phyloP scores from a whole-genome alignment of 2,329 filamentous ascomycete genomes.

The Epichloe scottii region DNA sequence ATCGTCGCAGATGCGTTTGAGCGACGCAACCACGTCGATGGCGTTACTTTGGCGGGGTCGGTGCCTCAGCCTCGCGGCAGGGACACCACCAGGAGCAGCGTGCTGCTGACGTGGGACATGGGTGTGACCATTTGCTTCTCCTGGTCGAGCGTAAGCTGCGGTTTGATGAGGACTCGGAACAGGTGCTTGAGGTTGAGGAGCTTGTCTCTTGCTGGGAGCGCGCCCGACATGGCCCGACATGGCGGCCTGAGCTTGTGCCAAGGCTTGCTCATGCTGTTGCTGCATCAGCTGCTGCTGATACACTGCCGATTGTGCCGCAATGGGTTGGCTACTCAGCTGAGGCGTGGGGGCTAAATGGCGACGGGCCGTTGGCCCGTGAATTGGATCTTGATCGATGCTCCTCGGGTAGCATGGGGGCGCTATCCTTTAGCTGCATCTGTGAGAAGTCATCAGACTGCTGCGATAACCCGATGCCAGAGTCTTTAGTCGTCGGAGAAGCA shows the following conservation, averaged over 20 bases:
- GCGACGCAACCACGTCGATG: conserved; percentile 67
- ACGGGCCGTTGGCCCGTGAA: conserved; percentile 44
- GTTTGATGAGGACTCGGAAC: conserved; percentile 13
- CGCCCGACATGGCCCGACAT: conserved; percentile 60
- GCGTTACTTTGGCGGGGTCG: conserved; percentile 66
- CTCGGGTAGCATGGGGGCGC: conserved; percentile 48
- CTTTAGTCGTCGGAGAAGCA: conserved; percentile 37
- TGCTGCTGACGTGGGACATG: conserved; percentile 25
- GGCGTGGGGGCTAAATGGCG: conserved; percentile 36
- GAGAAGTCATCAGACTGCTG: conserved; percentile 44
- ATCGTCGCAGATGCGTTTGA: conserved; percentile 82
- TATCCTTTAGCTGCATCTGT: conserved; percentile 38
- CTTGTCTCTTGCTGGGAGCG: conserved; percentile 59
- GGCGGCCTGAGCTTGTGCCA: conserved; percentile 67
- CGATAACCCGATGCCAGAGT: conserved; percentile 51
- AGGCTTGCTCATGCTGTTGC: conserved; percentile 78
- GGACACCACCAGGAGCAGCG: conserved; percentile 22
- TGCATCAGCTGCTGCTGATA: conserved; percentile 56
- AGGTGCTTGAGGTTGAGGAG: conserved; percentile 17
- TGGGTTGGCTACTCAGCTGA: conserved; percentile 16
- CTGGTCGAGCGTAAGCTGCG: conserved; percentile 16
- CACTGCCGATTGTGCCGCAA: conserved; percentile 26
- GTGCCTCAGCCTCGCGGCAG: conserved; percentile 58
- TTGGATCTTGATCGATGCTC: conserved; percentile 58
- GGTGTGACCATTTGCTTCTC: conserved; percentile 19